A percentile compares a stretch with the other conserved stretches of the same genome.
phyloP scores from a whole-genome alignment of 257 asterid species.

The Ocimum tenuiflorum region DNA sequence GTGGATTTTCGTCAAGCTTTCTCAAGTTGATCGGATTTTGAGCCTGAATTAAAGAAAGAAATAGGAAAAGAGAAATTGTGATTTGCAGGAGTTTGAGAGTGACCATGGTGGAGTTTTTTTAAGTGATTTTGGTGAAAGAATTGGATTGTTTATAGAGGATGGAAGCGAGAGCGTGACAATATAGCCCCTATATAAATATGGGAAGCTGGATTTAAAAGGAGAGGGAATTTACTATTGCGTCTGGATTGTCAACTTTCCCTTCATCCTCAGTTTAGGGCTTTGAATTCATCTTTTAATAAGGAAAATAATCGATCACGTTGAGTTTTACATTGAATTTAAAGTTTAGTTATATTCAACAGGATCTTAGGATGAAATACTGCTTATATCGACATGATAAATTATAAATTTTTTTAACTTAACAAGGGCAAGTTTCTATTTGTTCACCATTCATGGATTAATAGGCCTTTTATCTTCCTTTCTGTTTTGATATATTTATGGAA shows the following conservation, averaged over 20 bases:
- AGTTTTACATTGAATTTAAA: no score
- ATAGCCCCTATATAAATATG: conserved; percentile 9
- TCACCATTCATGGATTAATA: no score
- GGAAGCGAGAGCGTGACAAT: conserved; percentile 7
- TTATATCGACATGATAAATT: no score
- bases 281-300: no score
- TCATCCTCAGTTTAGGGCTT: no score
- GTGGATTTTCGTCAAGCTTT: conserved; percentile 35
- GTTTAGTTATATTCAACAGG: no score
- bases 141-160: not conserved
- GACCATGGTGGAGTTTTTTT: conserved; percentile 18
- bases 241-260: conserved; percentile 10
- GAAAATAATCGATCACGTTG: no score
- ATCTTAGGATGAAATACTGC: no score
- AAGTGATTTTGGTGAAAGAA: not conserved
- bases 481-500: no score
- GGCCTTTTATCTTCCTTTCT: no score
- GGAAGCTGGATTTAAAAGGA: not conserved
- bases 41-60: conserved; percentile 9
- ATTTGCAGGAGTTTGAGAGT: conserved; percentile 16
- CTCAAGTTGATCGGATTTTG: conserved; percentile 8
- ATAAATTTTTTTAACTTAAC: no score
- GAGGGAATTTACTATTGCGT: not conserved
- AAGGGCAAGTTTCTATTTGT: no score
- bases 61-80: conserved; percentile 9